Conservation (phyloP, 2,329 filamentous ascomycete species). For the Pseudogymnoascus sp. region DNA sequence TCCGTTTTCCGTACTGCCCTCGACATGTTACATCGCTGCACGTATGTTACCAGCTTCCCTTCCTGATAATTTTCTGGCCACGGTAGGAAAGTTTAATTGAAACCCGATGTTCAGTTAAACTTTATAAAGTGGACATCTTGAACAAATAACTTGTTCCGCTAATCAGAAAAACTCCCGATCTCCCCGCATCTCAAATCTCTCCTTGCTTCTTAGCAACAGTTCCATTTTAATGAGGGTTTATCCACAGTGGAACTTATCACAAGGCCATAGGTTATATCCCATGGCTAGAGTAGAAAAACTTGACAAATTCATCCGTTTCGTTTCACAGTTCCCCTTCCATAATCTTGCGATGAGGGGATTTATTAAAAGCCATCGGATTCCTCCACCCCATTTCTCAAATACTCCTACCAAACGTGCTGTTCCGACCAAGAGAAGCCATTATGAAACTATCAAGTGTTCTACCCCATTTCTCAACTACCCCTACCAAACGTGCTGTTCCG, state of each 20-base stretch:
- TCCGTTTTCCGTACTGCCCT: background rate
- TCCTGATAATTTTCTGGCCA: background rate
- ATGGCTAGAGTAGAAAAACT: background rate
- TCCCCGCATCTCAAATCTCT: background rate
- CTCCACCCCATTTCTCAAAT: background rate
- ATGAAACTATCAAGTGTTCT: slow-evolving; percentile 1
- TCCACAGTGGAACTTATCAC: background rate
- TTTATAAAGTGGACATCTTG: background rate
- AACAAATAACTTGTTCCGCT: background rate
- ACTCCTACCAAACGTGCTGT: background rate
- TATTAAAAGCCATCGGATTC: background rate
- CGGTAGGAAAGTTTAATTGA: background rate
- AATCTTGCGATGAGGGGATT: background rate
- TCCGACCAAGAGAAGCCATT: background rate
- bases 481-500: background rate
- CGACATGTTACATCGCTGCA: background rate
- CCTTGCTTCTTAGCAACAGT: background rate
- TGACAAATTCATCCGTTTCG: background rate
- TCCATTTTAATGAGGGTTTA: background rate
- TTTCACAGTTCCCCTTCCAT: background rate
- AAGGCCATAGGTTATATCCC: background rate
- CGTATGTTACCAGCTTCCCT: background rate
- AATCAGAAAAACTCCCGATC: background rate
- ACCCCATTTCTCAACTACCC: background rate
- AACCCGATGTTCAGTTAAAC: background rate